Evolutionary conservation across 2,329 filamentous ascomycete species (phyloP), one percentile per base, ranked within the genome.

Genomic region (Fusarium subglutinans): DNA sequence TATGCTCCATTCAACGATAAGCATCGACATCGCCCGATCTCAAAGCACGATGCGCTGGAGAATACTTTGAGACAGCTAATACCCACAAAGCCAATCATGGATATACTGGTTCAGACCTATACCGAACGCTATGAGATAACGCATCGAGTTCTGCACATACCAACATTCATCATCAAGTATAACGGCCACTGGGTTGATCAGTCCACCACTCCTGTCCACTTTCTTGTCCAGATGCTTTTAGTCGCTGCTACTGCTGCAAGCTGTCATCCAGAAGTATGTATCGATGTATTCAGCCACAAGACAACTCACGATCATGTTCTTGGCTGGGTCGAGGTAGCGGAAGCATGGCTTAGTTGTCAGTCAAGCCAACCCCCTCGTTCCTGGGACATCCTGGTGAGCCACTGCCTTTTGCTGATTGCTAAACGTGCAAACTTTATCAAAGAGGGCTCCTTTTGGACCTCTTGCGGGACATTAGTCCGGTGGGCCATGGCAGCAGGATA

Each of bases 301-400:
- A 24, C 15, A 13, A 30, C 17, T 20, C 22, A 24, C 18, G 53
- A 56, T n/a, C 37, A 56, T 9, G 17, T 15, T 43, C 5, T 43
- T 2, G 0, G 2, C 6, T 56, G 53, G 53, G 3, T 43, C 3
- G 53, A 43, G 0, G 26, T 15, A 3, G 1, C 37, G 2, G 37
- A 43, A 20, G 37, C 20, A 20, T 55, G 53, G 53, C 14, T 30
- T 0, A 28, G 2, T 13, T 40, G 24, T 3, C 35, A 15, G 7
- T 12, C 10, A 5, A n/a, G n/a, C 6, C 37, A 30, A 5, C 22
- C 53, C 8, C 26, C 37, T 24, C 37, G 26, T 11, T 56, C 53
- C 22, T 43, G 37, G 53, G 53, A 56, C 1, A 8, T 18, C 9
- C 7, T 56, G 1, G 26, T 2, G 12, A 56, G 2, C 4, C 53